Evolutionary conservation across 148 eudicot genomes (phyloP), one percentile per base, ranked within the genome.

Genomic region (Vaccinium vitisidaea): DNA sequence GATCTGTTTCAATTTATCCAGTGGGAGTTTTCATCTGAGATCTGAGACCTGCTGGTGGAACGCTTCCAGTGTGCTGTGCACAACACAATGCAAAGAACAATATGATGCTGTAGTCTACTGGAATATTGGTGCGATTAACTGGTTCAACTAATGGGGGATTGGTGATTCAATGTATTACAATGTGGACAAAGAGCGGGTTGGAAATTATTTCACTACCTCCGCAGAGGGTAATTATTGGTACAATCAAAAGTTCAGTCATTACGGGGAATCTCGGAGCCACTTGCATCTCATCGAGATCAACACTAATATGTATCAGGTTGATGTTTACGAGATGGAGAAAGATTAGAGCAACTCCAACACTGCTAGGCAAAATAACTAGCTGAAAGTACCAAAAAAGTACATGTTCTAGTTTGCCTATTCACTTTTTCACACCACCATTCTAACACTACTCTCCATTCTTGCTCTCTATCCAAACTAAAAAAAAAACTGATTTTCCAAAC

Each of bases 291-390:
- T 86, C 21, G 87, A 86, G 73, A 63, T 82, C 18, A 75, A 73
- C 18, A 76, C 82, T 23, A 39, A 5, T 18, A 61, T 18, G 8
- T 8, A 32, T 19, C 43, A 32, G 21, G 77, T 82, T 18, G 6
- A 81, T 77, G 75, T 86, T 1, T 78, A 86, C 4, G 90, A 86
- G 87, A 77, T 83, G 87, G 70, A 69, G 70, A 84, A 86, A 32
- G 87, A 88, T 18, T 86, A 88, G n/a, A n/a, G n/a, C n/a, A n/a
- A n/a, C n/a, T n/a, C n/a, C n/a, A n/a, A n/a, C n/a, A n/a, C n/a
- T n/a, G n/a, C n/a, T n/a, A 27, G 30, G 30, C 30, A 27, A 27
- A 27, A 27, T 27, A 27, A 27, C 30, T 27, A 27, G 30, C 71
- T 67, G 18, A 54, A 54, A 54, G 58, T 16, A 27, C 30, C 30